A percentile compares a stretch with the other conserved stretches of the same genome.
These are phyloP conservation scores for Setaria viridis DNA, from an alignment of 202 grass and related monocot genomes.

Conservation along the genomic window DNA sequence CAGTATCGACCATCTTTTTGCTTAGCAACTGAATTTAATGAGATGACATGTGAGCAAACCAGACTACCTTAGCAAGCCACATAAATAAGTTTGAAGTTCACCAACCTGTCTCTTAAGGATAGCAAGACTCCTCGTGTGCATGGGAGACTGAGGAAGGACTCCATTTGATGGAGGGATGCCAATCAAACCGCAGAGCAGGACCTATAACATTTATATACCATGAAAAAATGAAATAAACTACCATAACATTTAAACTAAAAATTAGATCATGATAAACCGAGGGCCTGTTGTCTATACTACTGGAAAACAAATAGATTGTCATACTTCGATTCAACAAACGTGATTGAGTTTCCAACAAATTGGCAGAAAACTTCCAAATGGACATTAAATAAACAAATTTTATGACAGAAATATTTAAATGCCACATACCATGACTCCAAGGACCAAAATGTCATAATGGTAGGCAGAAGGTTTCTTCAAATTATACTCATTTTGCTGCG, in stretches of 20 bases:
- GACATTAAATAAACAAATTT: not conserved
- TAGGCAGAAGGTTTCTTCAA: constrained; percentile 93
- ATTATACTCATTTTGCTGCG: constrained; percentile 96
- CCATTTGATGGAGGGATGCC: constrained; percentile 96
- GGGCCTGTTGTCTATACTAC: constrained; percentile 37
- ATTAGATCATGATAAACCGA: constrained; percentile 38
- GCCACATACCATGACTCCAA: constrained; percentile 71
- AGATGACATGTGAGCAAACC: constrained; percentile 14
- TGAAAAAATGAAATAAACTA: constrained; percentile 26
- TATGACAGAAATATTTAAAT: constrained; percentile 28
- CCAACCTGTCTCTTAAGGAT: constrained; percentile 86
- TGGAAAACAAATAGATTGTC: not conserved
- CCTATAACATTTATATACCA: constrained; percentile 51
- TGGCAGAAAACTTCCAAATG: not conserved
- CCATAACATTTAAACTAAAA: not conserved
- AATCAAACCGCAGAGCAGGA: constrained; percentile 84
- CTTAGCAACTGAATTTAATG: constrained; percentile 57
- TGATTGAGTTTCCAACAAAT: not conserved
- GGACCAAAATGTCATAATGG: constrained; percentile 88
- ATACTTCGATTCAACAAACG: not conserved
- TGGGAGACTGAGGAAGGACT: constrained; percentile 97
- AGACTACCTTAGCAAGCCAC: constrained; percentile 2
- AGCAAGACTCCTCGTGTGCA: constrained; percentile 94
- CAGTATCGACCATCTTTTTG: constrained; percentile 84
- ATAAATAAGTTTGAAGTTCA: constrained; percentile 35